These are phyloP conservation scores for Leccinum laetum DNA, from an alignment of 1,284 basidiomycete genomes.

Conservation along the genomic window DNA sequence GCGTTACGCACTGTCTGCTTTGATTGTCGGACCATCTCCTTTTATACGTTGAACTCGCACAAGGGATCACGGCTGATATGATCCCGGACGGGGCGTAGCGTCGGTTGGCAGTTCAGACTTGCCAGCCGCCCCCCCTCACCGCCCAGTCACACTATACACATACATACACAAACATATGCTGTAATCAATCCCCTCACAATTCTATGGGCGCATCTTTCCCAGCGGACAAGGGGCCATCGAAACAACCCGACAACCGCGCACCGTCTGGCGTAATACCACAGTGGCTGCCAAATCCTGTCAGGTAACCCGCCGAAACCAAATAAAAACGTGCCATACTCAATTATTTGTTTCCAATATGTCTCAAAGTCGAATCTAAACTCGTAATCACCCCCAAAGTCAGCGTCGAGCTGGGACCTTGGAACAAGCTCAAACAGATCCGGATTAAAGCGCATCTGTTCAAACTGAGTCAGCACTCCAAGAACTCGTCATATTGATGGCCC, in stretches of 20 bases:
- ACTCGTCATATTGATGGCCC: background rate
- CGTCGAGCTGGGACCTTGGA: slow-evolving; percentile 75
- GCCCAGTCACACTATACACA: background rate
- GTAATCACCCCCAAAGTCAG: slow-evolving; percentile 80
- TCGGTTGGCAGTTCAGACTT: slow-evolving; percentile 19
- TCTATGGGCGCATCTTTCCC: background rate
- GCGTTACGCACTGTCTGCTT: slow-evolving; percentile 35
- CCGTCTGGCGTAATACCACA: slow-evolving; percentile 66
- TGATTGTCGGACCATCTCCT: slow-evolving; percentile 32
- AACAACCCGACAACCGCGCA: slow-evolving; percentile 40
- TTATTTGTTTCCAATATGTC: slow-evolving; percentile 78
- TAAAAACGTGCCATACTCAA: slow-evolving; percentile 45
- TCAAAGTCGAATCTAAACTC: slow-evolving; percentile 77
- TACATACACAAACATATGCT: slow-evolving; percentile 24
- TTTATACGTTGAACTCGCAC: slow-evolving; percentile 17
- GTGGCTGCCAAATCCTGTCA: slow-evolving; percentile 36
- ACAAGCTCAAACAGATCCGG: slow-evolving; percentile 79
- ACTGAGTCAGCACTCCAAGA: slow-evolving; percentile 1
- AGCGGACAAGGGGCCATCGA: slow-evolving; percentile 24
- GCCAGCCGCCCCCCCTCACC: background rate
- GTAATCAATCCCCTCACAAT: slow-evolving; percentile 20
- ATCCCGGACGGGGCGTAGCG: slow-evolving; percentile 20
- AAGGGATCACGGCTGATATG: slow-evolving; percentile 28
- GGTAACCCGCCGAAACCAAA: background rate
- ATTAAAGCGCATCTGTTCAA: slow-evolving; percentile 82